Evolutionary conservation across 345 rosid genomes (phyloP), one percentile per base, ranked within the genome.

Genomic region (Mallotus nudiflorus): DNA sequence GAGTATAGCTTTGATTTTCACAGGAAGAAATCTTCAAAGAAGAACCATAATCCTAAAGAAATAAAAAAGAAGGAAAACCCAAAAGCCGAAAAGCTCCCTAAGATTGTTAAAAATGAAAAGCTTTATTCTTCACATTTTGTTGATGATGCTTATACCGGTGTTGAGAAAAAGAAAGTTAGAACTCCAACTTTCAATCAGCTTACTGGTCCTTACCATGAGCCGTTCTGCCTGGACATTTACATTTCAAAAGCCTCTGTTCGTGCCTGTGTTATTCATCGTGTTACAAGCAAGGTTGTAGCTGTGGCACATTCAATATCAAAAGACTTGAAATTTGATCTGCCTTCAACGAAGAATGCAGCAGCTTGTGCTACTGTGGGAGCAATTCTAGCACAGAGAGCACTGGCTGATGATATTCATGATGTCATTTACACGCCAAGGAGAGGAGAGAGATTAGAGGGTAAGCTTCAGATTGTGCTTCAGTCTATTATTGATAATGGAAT

Each of bases 221-320:
- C 97, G 0, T 92, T 95, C 67, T 95, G 92, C 80, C 79, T 92
- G 49, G 97, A 95, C 73, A 86, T 92, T 9, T 90, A 69, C 78
- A 82, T 87, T 80, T 90, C 96, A 0, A 92, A 89, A 57, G 94
- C 90, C 28, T 95, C 99, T 0, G 87, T 89, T 19, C 85, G 97
- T 25, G 96, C 97, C 39, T 95, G 92, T 62, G 82, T 95, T 58
- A 57, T 92, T 70, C 99, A 92, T 74, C 76, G 96, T 60, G 96
- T 82, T 20, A 90, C 92, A 13, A 89, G 97, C 78, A 95, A 87
- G 62, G 99, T 95, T 57, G 97, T 92, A 11, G 86, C 83, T 25
- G 91, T 89, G 69, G 97, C 92, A 31, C 96, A 95, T 85, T 95
- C 96, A 2, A 95, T 92, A 65, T 90, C 97, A 0, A 92, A 84